Evolutionary conservation across 495 filamentous ascomycete genomes (phyloP), one percentile per base, ranked within the genome.

Genomic region (Physcia stellaris): DNA sequence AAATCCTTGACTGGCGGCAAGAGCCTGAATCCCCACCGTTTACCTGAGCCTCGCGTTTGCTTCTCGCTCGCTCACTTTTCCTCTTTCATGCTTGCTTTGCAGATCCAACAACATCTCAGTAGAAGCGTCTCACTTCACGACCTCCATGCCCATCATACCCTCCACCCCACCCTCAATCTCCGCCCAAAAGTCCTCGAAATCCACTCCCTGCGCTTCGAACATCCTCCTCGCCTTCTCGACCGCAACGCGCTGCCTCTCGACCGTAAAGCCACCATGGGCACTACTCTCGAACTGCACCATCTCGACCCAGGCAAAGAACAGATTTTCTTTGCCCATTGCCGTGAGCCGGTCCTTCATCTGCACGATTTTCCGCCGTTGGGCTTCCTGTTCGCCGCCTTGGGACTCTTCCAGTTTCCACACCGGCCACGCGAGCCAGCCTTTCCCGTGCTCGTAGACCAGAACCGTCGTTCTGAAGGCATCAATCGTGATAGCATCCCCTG

Each of bases 251-350:
- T 7, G 26, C 26, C 13, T 13, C 48, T 86, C 80, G 3, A 60
- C 52, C 1, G 73, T 78, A 49, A 87, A 87, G 0, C 79, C 79
- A 28, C 78, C 83, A 0, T 82, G 74, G 42, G 68, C 68, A 21
- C 70, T 71, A 34, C 80, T 80, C 58, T 90, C 85, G 50, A 71
- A 85, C 55, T 92, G 84, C 27, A 92, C 66, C 39, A 90, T 56
- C 60, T 93, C 85, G 35, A 87, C 79, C 80, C 82, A 86, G 23
- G 77, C 68, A 57, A 77, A 90, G 59, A 93, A 93, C 6, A 93
- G 54, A 40, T 77, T 71, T 54, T 90, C 85, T 56, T 90, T 87
- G 7, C 81, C 81, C 52, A 86, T 59, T 2, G 64, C 64, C 2
- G 70, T 66, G 42, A 92, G 61, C 32, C 70, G 70, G 29, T 86